phyloP scores from a whole-genome alignment of 257 asterid species.

The Solanum microdontum region DNA sequence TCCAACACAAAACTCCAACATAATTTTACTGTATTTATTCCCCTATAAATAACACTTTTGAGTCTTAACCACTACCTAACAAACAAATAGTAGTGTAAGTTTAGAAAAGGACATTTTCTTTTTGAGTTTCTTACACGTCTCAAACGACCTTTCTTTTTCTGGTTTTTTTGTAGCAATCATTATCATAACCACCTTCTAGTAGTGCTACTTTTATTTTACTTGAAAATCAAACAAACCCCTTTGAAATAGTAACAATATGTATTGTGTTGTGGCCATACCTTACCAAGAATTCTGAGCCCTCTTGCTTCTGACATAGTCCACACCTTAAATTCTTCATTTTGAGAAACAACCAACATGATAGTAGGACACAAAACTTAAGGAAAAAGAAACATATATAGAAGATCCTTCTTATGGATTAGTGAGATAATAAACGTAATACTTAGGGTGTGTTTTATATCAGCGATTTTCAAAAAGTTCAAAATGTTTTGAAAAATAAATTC shows the following conservation, averaged over 20 bases:
- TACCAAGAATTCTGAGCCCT: background rate
- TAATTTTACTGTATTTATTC: background rate
- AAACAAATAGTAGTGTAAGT: background rate
- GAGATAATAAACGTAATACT: background rate
- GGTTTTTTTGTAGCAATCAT: background rate
- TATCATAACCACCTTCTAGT: background rate
- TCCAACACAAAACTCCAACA: background rate
- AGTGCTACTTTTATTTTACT: background rate
- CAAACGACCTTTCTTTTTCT: background rate
- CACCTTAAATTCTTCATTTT: background rate
- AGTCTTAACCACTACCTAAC: background rate
- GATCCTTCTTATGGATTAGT: background rate
- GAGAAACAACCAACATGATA: background rate
- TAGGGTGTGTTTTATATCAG: background rate
- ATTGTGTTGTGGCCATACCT: background rate
- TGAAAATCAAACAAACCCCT: conserved; percentile 6
- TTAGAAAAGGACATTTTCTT: background rate
- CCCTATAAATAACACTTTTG: background rate
- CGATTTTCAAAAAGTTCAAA: background rate
- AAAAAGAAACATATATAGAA: background rate
- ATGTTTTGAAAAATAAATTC: background rate
- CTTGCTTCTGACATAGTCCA: conserved; percentile 11
- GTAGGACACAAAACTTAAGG: background rate
- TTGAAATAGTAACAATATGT: background rate
- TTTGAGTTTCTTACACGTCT: conserved; percentile 8